Percentiles rank a stretch among this genome's conserved stretches.
Conservation (phyloP, 345 rosid species). For the Populus pruinosa region DNA sequence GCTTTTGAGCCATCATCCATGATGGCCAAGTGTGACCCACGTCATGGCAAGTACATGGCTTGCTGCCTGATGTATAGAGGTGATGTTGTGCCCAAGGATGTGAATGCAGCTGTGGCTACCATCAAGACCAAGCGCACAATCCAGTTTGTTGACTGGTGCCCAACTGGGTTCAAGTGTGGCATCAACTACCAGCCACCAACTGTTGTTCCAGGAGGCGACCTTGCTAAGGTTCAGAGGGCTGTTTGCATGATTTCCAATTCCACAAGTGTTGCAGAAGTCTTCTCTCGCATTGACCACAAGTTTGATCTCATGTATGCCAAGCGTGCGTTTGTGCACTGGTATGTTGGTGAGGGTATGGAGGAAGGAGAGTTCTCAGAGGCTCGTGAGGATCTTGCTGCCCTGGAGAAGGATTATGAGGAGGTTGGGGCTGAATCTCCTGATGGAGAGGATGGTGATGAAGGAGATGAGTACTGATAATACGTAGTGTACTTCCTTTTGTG, state of each 20-base stretch:
- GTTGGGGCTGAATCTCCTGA: slow-evolving; percentile 22
- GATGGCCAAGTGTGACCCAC: slow-evolving; percentile 30
- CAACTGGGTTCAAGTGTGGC: slow-evolving; percentile 27
- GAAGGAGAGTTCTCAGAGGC: slow-evolving; percentile 30
- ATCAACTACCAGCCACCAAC: slow-evolving; percentile 29
- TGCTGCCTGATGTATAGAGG: slow-evolving; percentile 30
- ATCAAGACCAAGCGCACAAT: slow-evolving; percentile 30
- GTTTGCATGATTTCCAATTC: slow-evolving; percentile 30
- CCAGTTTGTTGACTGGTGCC: slow-evolving; percentile 32
- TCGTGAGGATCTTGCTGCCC: slow-evolving; percentile 27
- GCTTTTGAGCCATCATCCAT: slow-evolving; percentile 29
- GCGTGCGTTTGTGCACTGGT: slow-evolving; percentile 29
- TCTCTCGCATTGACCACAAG: slow-evolving; percentile 26
- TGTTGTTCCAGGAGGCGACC: slow-evolving; percentile 27
- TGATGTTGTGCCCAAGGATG: slow-evolving; percentile 30
- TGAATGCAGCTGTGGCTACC: slow-evolving; percentile 27
- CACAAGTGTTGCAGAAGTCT: slow-evolving; percentile 26
- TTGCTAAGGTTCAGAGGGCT: slow-evolving; percentile 29
- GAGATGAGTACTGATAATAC: slow-evolving; percentile 10
- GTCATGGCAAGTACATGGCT: slow-evolving; percentile 30
- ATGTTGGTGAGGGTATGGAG: slow-evolving; percentile 32
- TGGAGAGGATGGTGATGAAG: slow-evolving; percentile 22
- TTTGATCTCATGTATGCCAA: slow-evolving; percentile 26
- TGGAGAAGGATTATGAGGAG: slow-evolving; percentile 28
- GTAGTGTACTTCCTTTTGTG: neutral